phyloP scores from a whole-genome alignment of 2,329 filamentous ascomycete species.

The Pyrenophora graminea region DNA sequence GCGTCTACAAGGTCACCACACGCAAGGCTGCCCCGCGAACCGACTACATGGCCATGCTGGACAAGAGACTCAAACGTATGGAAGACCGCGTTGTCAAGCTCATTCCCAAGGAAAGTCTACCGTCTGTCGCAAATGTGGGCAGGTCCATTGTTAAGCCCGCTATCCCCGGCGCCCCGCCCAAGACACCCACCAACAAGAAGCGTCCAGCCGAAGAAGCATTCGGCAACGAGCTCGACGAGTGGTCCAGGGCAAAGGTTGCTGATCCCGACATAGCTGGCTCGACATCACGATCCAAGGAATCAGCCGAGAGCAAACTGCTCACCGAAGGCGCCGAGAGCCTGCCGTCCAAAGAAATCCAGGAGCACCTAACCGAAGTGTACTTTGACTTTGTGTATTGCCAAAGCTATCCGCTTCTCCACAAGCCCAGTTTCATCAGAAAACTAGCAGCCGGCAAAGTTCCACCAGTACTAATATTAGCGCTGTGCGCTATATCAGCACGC shows the following conservation, averaged over 20 bases:
- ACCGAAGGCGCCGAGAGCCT: conserved; percentile 82
- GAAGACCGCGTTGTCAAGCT: conserved; percentile 97
- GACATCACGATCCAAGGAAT: conserved; percentile 52
- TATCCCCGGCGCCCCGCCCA: conserved; percentile 61
- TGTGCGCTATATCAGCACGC: conserved; percentile 92
- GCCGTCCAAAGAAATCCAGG: conserved; percentile 84
- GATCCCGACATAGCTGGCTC: conserved; percentile 60
- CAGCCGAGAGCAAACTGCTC: conserved; percentile 76
- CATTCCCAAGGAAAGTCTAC: conserved; percentile 83
- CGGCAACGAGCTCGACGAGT: conserved; percentile 76
- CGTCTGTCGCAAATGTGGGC: conserved; percentile 68
- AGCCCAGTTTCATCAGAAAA: conserved; percentile 94
- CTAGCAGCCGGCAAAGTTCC: conserved; percentile 78
- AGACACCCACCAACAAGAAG: conserved; percentile 70
- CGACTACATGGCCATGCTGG: conserved; percentile 98
- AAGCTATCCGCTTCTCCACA: conserved; percentile 91
- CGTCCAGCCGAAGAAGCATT: conserved; percentile 87
- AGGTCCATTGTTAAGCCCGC: conserved; percentile 85
- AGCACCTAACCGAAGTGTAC: conserved; percentile 91
- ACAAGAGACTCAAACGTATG: conserved; percentile 94
- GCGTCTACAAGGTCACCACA: conserved; percentile 96
- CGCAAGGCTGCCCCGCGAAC: conserved; percentile 92
- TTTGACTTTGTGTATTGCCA: conserved; percentile 97
- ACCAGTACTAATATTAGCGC: conserved; percentile 87
- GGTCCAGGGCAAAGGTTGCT: conserved; percentile 65